Evolutionary conservation across 495 filamentous ascomycete species (phyloP).

Genomic region (Penicillium turbatum): DNA sequence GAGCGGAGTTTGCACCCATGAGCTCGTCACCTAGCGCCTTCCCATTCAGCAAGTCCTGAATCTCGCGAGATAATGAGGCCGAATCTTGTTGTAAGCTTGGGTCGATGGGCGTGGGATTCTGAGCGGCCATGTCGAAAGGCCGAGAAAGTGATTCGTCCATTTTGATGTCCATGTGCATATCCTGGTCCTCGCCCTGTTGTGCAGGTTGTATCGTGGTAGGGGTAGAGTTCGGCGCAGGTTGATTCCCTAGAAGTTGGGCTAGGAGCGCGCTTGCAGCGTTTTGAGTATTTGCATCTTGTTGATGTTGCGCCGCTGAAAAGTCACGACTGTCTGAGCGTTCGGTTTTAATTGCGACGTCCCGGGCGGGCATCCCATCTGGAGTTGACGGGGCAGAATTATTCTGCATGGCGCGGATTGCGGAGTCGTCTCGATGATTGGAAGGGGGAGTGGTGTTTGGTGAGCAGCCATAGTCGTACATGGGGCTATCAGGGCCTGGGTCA

Average conservation of each 20-base stretch:
- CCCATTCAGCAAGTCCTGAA: slow-evolving; percentile 20
- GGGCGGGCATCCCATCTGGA: slow-evolving; percentile 31
- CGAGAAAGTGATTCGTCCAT: slow-evolving; percentile 20
- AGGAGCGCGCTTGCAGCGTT: slow-evolving; percentile 44
- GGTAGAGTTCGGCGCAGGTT: slow-evolving; percentile 23
- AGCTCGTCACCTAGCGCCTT: slow-evolving; percentile 16
- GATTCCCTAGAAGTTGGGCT: slow-evolving; percentile 43
- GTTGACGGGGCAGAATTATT: slow-evolving; percentile 42
- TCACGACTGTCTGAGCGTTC: slow-evolving; percentile 24
- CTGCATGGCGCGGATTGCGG: slow-evolving; percentile 45
- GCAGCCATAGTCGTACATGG: slow-evolving; percentile 40
- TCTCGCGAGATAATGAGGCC: slow-evolving; percentile 14
- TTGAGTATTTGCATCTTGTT: slow-evolving; percentile 29
- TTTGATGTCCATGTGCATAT: slow-evolving; percentile 14
- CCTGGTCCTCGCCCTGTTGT: slow-evolving; percentile 14
- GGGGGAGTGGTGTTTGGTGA: slow-evolving; percentile 31
- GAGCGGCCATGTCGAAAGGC: slow-evolving; percentile 8
- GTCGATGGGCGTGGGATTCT: slow-evolving; percentile 9
- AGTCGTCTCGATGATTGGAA: slow-evolving; percentile 40
- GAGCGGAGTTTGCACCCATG: slow-evolving; percentile 12
- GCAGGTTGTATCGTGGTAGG: slow-evolving; percentile 13
- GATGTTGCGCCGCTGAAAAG: slow-evolving; percentile 8
- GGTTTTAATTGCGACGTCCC: slow-evolving; percentile 36
- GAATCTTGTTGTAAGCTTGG: slow-evolving; percentile 9
- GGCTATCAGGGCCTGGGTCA: slow-evolving; percentile 42